These are phyloP conservation scores for Trichaptum fuscoviolaceum DNA, from an alignment of 768 basidiomycete genomes.

Conservation along the genomic window DNA sequence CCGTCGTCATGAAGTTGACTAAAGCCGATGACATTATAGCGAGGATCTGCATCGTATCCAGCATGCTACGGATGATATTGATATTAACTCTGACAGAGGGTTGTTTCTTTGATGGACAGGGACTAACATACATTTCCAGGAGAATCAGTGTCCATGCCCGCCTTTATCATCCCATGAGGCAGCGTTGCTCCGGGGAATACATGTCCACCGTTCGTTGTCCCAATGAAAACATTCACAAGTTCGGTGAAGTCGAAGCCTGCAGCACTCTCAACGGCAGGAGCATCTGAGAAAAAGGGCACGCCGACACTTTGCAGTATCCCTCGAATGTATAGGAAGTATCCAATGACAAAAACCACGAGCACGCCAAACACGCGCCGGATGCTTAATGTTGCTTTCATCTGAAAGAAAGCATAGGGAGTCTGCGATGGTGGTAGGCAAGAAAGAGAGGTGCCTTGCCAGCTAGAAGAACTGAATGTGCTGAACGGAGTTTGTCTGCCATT, in stretches of 20 bases:
- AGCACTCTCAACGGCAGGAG: neutral
- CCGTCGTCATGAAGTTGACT: conserved; percentile 68
- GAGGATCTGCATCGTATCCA: conserved; percentile 58
- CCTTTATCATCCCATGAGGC: conserved; percentile 62
- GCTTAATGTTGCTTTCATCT: neutral
- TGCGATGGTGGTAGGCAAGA: neutral
- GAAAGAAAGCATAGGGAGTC: neutral
- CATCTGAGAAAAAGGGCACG: neutral
- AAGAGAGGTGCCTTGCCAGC: too few relatives aligned
- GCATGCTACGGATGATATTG: conserved; percentile 18
- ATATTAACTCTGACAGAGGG: conserved; percentile 2
- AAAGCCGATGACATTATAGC: conserved; percentile 53
- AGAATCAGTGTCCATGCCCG: conserved; percentile 42
- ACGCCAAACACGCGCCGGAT: neutral
- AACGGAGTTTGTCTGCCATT: neutral
- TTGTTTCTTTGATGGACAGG: neutral
- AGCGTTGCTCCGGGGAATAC: conserved; percentile 71
- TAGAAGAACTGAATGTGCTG: neutral
- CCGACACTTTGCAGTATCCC: neutral
- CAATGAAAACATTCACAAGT: conserved; percentile 71
- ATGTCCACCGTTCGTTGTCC: conserved; percentile 65
- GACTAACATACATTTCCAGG: conserved; percentile 51
- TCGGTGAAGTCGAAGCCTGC: conserved; percentile 45
- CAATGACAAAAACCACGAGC: neutral
- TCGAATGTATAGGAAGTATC: neutral